phyloP scores from a whole-genome alignment of 306 rosid genomes.

The Medicago truncatula region DNA sequence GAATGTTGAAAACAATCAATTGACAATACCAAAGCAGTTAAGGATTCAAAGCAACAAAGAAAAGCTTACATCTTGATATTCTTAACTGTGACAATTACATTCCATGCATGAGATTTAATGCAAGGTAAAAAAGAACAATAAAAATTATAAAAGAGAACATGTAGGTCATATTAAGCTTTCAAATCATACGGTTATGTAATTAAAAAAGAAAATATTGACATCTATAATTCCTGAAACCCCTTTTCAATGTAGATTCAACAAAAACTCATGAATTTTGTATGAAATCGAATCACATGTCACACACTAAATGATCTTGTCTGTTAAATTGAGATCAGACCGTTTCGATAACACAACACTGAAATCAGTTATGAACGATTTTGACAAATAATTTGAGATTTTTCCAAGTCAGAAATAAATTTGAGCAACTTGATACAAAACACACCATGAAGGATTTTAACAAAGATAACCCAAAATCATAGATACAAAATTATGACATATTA shows the following conservation, averaged over 20 bases:
- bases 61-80: constrained; percentile 13
- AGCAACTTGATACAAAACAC: constrained; percentile 24
- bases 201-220: constrained; percentile 4
- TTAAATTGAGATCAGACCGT: too few relatives aligned
- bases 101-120: neutral
- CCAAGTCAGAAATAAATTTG: constrained; percentile 23
- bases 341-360: too few relatives aligned
- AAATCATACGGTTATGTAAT: constrained; percentile 8
- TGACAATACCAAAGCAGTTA: neutral
- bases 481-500: too few relatives aligned
- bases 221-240: constrained; percentile 26
- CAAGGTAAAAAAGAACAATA: constrained; percentile 6
- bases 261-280: neutral
- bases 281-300: constrained; percentile 22
- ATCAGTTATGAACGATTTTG: too few relatives aligned
- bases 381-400: too few relatives aligned
- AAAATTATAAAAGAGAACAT: constrained; percentile 15
- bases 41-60: neutral
- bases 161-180: constrained; percentile 16
- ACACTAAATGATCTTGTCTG: too few relatives aligned
- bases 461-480: too few relatives aligned
- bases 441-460: neutral
- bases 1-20: constrained; percentile 28
- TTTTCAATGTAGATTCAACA: constrained; percentile 26
- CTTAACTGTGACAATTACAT: neutral